These are phyloP conservation scores for Globisporangium uncinulatum DNA, from an alignment of 352 stramenopile species.

Conservation along the genomic window DNA sequence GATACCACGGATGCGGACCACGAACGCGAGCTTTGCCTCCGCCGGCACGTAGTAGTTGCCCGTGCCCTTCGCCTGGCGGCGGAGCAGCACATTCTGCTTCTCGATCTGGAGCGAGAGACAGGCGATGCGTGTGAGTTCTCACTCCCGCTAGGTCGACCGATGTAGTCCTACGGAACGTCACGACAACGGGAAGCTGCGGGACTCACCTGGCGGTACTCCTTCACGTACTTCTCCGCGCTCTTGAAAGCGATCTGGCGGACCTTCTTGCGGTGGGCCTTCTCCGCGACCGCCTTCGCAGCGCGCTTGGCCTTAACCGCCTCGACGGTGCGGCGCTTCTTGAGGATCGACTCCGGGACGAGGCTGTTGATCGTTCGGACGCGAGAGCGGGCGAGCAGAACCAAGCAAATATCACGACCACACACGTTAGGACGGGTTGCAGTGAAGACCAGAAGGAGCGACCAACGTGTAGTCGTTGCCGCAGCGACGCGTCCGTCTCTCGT, in stretches of 20 bases:
- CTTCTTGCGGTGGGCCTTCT: conserved; percentile 84
- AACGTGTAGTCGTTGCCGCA: conserved; percentile 5
- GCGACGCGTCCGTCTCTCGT: conserved; percentile 1
- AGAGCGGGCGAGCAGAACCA: conserved; percentile 9
- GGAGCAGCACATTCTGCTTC: conserved; percentile 91
- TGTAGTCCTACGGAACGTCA: not conserved
- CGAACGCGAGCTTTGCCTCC: conserved; percentile 97
- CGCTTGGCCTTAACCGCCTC: conserved; percentile 87
- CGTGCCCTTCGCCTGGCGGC: conserved; percentile 93
- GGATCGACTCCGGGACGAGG: conserved; percentile 86
- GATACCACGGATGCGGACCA: conserved; percentile 99
- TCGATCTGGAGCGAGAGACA: conserved; percentile 54
- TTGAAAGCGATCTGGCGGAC: conserved; percentile 90
- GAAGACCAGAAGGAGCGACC: conserved; percentile 16
- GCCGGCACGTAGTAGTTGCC: conserved; percentile 97
- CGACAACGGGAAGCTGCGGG: not conserved
- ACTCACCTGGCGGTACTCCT: conserved; percentile 94
- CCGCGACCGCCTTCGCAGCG: conserved; percentile 57
- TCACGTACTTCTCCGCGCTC: conserved; percentile 97
- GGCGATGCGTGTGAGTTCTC: not conserved
- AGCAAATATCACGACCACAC: conserved; percentile 6
- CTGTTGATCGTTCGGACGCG: conserved; percentile 21
- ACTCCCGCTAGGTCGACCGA: not conserved
- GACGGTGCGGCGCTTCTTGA: conserved; percentile 89
- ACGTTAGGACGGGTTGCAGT: conserved; percentile 74